Evolutionary conservation across 257 asterid genomes (phyloP), one percentile per base, ranked within the genome.

Genomic region (Nicotiana otophora): DNA sequence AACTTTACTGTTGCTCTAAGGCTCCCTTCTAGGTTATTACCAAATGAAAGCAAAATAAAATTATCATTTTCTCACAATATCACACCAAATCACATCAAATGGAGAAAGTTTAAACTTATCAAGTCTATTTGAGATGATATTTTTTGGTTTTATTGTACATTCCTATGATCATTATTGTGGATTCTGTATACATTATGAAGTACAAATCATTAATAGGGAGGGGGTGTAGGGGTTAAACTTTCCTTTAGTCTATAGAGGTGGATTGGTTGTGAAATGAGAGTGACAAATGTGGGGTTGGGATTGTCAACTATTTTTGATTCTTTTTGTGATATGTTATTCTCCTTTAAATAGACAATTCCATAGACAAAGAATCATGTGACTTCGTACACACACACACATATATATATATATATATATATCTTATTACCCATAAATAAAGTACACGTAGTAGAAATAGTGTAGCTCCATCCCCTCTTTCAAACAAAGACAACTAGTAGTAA

Each of bases 301-400:
- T 53, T 36, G 31, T 69, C 57, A 69, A 39, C 57, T 69, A 68
- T 68, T 68, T 34, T 68, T 34, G 1, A 19, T 57, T 57, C 62
- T 57, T 57, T 17, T 57, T 57, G 23, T 57, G 10, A 36, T 69
- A 69, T 36, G 5, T n/a, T 19, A 36, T 42, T 69, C 55, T 39
- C 77, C 53, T 17, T n/a, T 36, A n/a, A 69, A n/a, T n/a, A 69
- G 77, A n/a, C 55, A 69, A n/a, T n/a, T 69, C 77, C 57, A 69
- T 69, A 10, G 57, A 9, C 55, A 69, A 68, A 68, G 16, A 34
- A 68, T 34, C 77, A 36, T 68, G 77, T 68, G 77, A 68, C 10
- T 67, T 9, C 11, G 2, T 36, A 68, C 2, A 36, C 4, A 39
- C 0, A 36, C 1, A 39, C 1, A 39, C 1, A 39, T 8, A 33